phyloP scores from a whole-genome alignment of 2,329 filamentous ascomycete genomes.

The Aplosporella prunicola region DNA sequence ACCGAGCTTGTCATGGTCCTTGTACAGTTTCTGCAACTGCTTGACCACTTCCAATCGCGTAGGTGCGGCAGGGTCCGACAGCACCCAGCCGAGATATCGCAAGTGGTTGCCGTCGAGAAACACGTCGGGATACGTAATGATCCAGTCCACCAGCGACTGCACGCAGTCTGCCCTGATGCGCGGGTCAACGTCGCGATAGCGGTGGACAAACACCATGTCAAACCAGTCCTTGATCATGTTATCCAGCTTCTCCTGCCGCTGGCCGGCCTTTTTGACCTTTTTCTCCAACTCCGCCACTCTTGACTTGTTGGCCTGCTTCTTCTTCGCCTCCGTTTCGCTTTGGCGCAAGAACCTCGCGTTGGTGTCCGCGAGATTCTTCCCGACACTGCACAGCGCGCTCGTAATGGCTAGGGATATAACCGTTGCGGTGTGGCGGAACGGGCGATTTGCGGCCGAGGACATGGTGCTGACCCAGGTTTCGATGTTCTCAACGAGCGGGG shows the following conservation, averaged over 20 bases:
- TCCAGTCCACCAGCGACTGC: slow-evolving; percentile 80
- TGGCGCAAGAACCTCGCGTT: slow-evolving; percentile 71
- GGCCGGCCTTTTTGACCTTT: slow-evolving; percentile 59
- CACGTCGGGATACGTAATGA: slow-evolving; percentile 69
- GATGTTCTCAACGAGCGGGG: slow-evolving; percentile 74
- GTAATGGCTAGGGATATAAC: slow-evolving; percentile 73
- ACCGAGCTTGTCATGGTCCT: slow-evolving; percentile 65
- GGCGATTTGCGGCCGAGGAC: slow-evolving; percentile 77
- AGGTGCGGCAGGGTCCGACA: slow-evolving; percentile 67
- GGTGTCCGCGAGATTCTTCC: slow-evolving; percentile 58
- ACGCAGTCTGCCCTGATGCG: slow-evolving; percentile 84
- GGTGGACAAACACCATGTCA: slow-evolving; percentile 86
- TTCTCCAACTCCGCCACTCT: slow-evolving; percentile 65
- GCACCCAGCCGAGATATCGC: slow-evolving; percentile 88
- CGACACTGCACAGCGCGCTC: slow-evolving; percentile 65
- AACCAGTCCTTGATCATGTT: slow-evolving; percentile 75
- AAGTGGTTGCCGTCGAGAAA: slow-evolving; percentile 89
- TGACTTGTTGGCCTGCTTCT: slow-evolving; percentile 65
- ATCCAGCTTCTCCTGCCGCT: slow-evolving; percentile 60
- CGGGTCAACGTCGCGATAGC: slow-evolving; percentile 88
- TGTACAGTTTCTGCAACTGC: slow-evolving; percentile 72
- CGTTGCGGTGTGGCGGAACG: slow-evolving; percentile 90
- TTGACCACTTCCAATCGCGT: slow-evolving; percentile 80
- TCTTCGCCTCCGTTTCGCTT: slow-evolving; percentile 65
- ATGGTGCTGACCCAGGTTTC: slow-evolving; percentile 83